These are phyloP conservation scores for Colletotrichum cuscutae DNA, from an alignment of 2,329 filamentous ascomycete genomes.

Conservation along the genomic window DNA sequence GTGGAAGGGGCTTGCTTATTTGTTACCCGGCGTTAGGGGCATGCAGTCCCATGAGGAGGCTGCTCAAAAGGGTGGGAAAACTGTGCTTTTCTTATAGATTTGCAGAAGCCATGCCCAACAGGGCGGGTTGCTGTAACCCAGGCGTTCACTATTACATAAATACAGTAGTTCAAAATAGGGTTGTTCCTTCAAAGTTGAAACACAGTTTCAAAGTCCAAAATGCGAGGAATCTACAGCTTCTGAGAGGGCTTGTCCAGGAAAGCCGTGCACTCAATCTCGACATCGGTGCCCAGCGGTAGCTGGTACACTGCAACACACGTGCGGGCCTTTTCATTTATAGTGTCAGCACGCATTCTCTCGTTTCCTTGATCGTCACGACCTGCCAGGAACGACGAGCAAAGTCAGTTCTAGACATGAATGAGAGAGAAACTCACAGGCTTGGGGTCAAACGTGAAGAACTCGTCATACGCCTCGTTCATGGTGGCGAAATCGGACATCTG, in stretches of 20 bases:
- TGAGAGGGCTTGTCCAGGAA: constrained; percentile 29
- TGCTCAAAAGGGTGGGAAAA: background rate
- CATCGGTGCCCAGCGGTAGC: constrained; percentile 74
- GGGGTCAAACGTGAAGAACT: constrained; percentile 55
- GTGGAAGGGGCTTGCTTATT: constrained; percentile 16
- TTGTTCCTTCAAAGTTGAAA: background rate
- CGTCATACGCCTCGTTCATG: constrained; percentile 66
- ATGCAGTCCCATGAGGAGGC: background rate
- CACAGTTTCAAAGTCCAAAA: background rate
- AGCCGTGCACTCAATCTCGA: constrained; percentile 78
- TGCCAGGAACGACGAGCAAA: background rate
- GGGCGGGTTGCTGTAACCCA: background rate
- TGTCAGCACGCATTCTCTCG: constrained; percentile 59
- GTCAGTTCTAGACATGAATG: background rate
- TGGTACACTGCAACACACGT: constrained; percentile 81
- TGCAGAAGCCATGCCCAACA: background rate
- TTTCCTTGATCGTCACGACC: constrained; percentile 45
- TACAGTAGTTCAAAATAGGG: background rate
- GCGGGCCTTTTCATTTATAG: constrained; percentile 48
- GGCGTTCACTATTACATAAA: background rate
- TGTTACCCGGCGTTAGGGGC: constrained; percentile 18
- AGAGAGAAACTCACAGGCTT: constrained; percentile 54
- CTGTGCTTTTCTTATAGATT: constrained; percentile 13
- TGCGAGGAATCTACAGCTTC: constrained; percentile 12
- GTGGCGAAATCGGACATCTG: constrained; percentile 72